Evolutionary conservation across 2,329 filamentous ascomycete species (phyloP).

Genomic region (Cyphellophora europaea): DNA sequence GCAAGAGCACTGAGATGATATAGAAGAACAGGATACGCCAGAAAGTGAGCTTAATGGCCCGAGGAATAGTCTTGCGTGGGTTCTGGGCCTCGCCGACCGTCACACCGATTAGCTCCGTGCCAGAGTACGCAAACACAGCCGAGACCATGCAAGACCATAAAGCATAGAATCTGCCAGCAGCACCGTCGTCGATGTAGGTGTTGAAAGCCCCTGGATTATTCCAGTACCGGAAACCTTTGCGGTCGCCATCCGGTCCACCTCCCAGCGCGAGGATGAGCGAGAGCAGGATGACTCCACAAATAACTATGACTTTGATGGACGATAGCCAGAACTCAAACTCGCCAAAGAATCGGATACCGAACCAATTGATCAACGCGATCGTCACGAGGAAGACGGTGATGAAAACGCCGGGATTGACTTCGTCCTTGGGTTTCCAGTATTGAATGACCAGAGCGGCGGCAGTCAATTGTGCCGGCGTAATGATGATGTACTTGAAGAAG

Average conservation of each 20-base stretch:
- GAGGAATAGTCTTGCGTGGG: slow-evolving; percentile 65
- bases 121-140: slow-evolving; percentile 70
- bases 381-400: slow-evolving; percentile 60
- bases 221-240: slow-evolving; percentile 60
- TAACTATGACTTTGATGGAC: slow-evolving; percentile 60
- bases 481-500: slow-evolving; percentile 74
- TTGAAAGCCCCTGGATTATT: slow-evolving; percentile 51
- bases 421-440: slow-evolving; percentile 60
- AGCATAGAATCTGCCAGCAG: slow-evolving; percentile 47
- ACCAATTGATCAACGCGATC: slow-evolving; percentile 60
- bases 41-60: slow-evolving; percentile 71
- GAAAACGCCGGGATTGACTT: slow-evolving; percentile 68
- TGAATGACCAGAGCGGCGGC: slow-evolving; percentile 70
- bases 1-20: slow-evolving; percentile 60
- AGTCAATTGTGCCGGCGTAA: slow-evolving; percentile 76
- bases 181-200: slow-evolving; percentile 34
- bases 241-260: slow-evolving; percentile 54
- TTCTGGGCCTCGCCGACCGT: slow-evolving; percentile 74
- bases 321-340: slow-evolving; percentile 55
- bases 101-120: slow-evolving; percentile 67
- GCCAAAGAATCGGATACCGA: slow-evolving; percentile 60
- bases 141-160: slow-evolving; percentile 56
- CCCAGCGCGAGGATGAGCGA: slow-evolving; percentile 55
- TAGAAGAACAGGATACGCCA: slow-evolving; percentile 79
- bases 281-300: slow-evolving; percentile 57